Evolutionary conservation across 2,329 filamentous ascomycete species (phyloP), one percentile per base, ranked within the genome.

Genomic region (Xylaria sp.): DNA sequence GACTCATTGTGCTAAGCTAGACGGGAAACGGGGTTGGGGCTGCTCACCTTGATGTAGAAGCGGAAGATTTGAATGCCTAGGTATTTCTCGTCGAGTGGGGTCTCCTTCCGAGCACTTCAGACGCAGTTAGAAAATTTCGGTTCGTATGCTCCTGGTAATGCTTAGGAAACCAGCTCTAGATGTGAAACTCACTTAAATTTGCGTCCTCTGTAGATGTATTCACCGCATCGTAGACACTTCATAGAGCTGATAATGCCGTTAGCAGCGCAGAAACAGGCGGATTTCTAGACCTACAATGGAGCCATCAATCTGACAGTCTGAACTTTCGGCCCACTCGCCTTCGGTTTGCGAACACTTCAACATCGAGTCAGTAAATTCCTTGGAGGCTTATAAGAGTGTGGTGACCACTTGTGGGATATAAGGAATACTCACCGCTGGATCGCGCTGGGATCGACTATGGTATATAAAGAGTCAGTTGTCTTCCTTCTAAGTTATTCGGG

Each of bases 281-380:
- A 15, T 17, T 15, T 2, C 22, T 9, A 38, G 11, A 53, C 68
- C 9, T 51, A 70, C 69, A 94, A 96, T 3, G 93, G 93, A 0
- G 92, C 91, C 93, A 97, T 97, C 38, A 98, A 85, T 50, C 94
- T 90, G 60, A 98, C 94, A 0, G 91, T 93, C 75, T 96, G 93
- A 9, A 93, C 86, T 73, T 93, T 93, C 0, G 93, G 92, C 0
- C 93, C 94, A 6, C 87, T 86, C 63, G 88, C 83, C 77, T 94
- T 94, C 9, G 89, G 87, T 31, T 83, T 90, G 68, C 88, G 89
- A 50, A 86, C 86, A 20, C 67, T 69, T 45, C 15, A 39, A 47
- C 13, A 63, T 53, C 5, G 17, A 29, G 50, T 66, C 9, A 66
- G 62, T 45, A 39, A 25, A 36, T 36, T 27, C 15, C 20, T 25